These are phyloP conservation scores for Fraxinus pennsylvanica DNA, from an alignment of 257 asterid genomes.

Conservation along the genomic window DNA sequence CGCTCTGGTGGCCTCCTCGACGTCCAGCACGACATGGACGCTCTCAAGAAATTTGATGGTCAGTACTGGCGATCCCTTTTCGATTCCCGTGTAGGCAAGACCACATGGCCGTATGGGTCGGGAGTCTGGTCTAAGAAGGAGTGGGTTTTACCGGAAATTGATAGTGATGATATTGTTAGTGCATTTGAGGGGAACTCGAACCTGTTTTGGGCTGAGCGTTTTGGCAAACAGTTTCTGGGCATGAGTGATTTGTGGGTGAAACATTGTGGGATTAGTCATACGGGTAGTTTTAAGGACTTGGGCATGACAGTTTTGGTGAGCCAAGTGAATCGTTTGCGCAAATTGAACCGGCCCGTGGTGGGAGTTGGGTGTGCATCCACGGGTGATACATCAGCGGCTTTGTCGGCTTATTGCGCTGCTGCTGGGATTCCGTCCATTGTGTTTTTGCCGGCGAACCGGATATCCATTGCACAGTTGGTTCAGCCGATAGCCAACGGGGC, in stretches of 20 bases:
- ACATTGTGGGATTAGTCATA: slow-evolving; percentile 46
- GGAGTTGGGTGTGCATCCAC: neutral
- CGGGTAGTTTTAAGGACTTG: slow-evolving; percentile 43
- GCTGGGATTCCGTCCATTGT: slow-evolving; percentile 19
- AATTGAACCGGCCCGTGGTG: slow-evolving; percentile 34
- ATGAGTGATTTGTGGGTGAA: slow-evolving; percentile 47
- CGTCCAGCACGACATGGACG: slow-evolving; percentile 43
- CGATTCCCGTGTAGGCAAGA: slow-evolving; percentile 45
- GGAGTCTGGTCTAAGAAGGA: slow-evolving; percentile 52
- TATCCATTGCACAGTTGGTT: slow-evolving; percentile 42
- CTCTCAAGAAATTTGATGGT: slow-evolving; percentile 40
- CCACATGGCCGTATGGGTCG: slow-evolving; percentile 48
- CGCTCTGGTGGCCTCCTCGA: slow-evolving; percentile 44
- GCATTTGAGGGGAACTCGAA: slow-evolving; percentile 44
- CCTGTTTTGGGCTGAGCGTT: slow-evolving; percentile 52
- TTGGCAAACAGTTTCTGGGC: slow-evolving; percentile 43
- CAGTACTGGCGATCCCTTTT: slow-evolving; percentile 38
- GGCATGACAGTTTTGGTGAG: slow-evolving; percentile 51
- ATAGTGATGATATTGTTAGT: slow-evolving; percentile 41
- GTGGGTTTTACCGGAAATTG: slow-evolving; percentile 44
- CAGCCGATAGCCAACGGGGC: slow-evolving; percentile 47
- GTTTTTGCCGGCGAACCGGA: slow-evolving; percentile 37
- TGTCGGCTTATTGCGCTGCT: neutral
- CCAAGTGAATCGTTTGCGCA: slow-evolving; percentile 39
- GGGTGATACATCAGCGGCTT: neutral